Conservation (phyloP, 2,329 filamentous ascomycete genomes). For the Neurospora sp. region DNA sequence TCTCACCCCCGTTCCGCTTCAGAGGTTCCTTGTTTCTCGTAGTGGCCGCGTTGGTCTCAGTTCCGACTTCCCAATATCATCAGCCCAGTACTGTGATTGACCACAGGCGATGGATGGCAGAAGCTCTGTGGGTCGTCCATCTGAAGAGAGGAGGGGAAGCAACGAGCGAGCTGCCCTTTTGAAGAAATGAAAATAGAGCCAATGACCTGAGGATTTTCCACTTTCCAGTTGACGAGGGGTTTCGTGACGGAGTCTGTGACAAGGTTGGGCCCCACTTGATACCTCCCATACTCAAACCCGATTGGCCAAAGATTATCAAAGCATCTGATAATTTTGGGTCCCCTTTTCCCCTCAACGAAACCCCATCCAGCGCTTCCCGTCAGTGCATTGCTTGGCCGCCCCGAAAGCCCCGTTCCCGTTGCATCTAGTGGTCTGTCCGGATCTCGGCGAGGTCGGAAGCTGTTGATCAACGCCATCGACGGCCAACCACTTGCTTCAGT, state of each 20-base stretch:
- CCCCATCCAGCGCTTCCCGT: neutral
- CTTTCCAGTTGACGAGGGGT: neutral
- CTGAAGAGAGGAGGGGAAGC: neutral
- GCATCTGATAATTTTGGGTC: neutral
- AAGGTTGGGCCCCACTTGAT: neutral
- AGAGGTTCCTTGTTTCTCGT: neutral
- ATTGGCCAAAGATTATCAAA: neutral
- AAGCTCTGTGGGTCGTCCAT: neutral
- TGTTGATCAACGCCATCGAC: neutral
- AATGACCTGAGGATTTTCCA: neutral
- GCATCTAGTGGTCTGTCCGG: neutral
- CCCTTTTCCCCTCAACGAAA: neutral
- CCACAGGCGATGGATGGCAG: neutral
- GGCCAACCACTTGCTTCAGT: neutral
- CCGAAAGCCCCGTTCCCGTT: neutral
- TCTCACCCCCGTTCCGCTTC: neutral
- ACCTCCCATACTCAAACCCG: rapidly evolving
- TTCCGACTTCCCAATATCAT: neutral
- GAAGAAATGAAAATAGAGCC: neutral
- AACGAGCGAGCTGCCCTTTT: neutral
- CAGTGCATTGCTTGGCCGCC: neutral
- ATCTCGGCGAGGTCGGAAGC: neutral
- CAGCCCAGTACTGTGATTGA: neutral
- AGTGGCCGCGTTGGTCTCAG: neutral
- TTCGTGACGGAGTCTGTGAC: neutral